phyloP scores from a whole-genome alignment of 441 rosid genomes.

The Melastoma candidum region DNA sequence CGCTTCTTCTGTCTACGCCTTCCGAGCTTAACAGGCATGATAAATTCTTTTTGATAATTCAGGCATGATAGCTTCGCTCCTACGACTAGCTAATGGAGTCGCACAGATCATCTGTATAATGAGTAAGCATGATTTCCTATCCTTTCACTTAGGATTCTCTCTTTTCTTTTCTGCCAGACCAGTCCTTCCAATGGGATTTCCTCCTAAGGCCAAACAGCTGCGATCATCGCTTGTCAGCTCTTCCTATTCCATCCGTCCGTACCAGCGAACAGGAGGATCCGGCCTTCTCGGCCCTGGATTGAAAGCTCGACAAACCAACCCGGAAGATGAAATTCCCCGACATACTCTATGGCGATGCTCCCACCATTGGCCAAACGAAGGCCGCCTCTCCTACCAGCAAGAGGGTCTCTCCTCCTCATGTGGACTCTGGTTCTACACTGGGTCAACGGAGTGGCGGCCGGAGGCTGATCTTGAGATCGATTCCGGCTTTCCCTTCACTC shows the following conservation, averaged over 20 bases:
- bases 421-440: slow-evolving; percentile 7
- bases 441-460: slow-evolving; percentile 10
- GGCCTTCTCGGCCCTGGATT: not conserved
- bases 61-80: no score
- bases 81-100: no score
- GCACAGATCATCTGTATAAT: no score
- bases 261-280: not conserved
- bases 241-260: slow-evolving; percentile 4
- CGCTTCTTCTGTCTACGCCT: no score
- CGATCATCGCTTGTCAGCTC: slow-evolving; percentile 1
- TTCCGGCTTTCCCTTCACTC: slow-evolving; percentile 16
- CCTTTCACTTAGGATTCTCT: no score
- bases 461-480: slow-evolving; percentile 24
- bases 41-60: no score
- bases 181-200: no score
- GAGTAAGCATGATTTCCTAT: no score
- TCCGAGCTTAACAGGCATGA: no score
- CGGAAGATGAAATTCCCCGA: slow-evolving; percentile 22
- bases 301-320: slow-evolving; percentile 13
- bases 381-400: slow-evolving; percentile 18
- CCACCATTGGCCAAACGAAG: slow-evolving; percentile 7
- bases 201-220: no score
- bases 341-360: slow-evolving; percentile 9
- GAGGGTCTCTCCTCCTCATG: slow-evolving; percentile 21
- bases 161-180: no score